These are phyloP conservation scores for Fragaria nilgerrensis DNA, from an alignment of 306 rosid species.

Conservation along the genomic window DNA sequence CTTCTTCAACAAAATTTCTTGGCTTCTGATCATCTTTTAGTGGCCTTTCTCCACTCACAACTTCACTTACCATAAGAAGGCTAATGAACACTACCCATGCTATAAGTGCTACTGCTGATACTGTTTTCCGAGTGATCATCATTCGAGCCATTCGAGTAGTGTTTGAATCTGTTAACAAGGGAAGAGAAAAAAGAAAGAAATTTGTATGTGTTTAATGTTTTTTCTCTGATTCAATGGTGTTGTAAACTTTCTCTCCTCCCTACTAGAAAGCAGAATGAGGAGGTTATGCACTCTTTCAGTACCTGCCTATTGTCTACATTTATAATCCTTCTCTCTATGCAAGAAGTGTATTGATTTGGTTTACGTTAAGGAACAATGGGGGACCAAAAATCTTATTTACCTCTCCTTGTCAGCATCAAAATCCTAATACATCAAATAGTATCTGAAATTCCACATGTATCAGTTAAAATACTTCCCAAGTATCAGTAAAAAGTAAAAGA, in stretches of 20 bases:
- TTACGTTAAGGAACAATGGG: neutral
- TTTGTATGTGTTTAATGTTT: neutral
- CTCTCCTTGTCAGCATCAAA: neutral
- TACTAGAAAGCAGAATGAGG: slow-evolving; percentile 1
- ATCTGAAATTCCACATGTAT: neutral
- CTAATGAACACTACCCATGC: slow-evolving; percentile 39
- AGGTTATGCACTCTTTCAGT: slow-evolving; percentile 16
- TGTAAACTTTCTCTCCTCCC: neutral
- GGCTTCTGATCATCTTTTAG: slow-evolving; percentile 38
- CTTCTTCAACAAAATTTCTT: slow-evolving; percentile 7
- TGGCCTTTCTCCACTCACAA: slow-evolving; percentile 47
- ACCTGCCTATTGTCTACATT: slow-evolving; percentile 22
- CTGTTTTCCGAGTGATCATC: slow-evolving; percentile 25
- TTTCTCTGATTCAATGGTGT: slow-evolving; percentile 4
- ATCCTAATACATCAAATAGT: neutral
- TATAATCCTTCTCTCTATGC: slow-evolving; percentile 12
- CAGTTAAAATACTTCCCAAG: neutral
- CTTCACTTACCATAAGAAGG: slow-evolving; percentile 40
- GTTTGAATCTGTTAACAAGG: slow-evolving; percentile 16
- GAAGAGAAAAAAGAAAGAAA: neutral
- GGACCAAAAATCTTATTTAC: neutral
- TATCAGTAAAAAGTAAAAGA: neutral
- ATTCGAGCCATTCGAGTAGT: slow-evolving; percentile 41
- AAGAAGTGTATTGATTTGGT: neutral
- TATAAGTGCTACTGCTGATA: slow-evolving; percentile 19